Base-by-base conservation (phyloP, 257 asterid species). In the Fraxinus excelsior region DNA sequence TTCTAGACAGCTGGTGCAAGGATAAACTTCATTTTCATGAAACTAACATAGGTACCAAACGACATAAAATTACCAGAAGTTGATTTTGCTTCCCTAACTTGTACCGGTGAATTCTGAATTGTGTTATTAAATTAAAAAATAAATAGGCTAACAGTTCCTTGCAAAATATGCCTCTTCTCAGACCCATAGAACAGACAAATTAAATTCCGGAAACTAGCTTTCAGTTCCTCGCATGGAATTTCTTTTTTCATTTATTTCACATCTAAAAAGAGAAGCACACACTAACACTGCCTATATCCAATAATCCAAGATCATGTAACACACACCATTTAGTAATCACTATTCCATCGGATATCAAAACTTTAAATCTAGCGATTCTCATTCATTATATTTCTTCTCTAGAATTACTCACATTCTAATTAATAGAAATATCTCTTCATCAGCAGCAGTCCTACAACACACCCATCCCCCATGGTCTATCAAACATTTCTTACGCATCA, bases 111-210 rank as follows among this genome's bases (percentile, higher is more conserved):
- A 35, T 9, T 53, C 31, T 23, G 71, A 38, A 44, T 40, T 38
- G 25, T 40, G 19, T 38, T 31, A 75, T 66, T 73, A 66, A 21
- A 34, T 46, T 76, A 40, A 76, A 46, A 46, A 71, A 68, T 56
- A 72, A 26, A 53, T 25, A 56, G 29, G 65, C 40, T 56, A 42
- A 35, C 23, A 29, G 44, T 40, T 58, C 16, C 11, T 26, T 68
- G 40, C 40, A 44, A 72, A 21, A 14, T 42, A 42, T 19, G 18
- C 16, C 25, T 21, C 32, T 21, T 31, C 6, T 25, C 74, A 76
- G 35, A 25, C 29, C 19, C 71, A 9, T 62, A 11, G 16, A 35
- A 23, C 46, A 34, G 14, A 44, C 19, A 13, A 62, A 46, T 74
- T 31, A 44, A 32, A 67, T 73, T 21, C 21, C 8, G 62, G 25